A percentile compares a stretch with the other conserved stretches of the same genome.
Evolutionary conservation across 257 asterid species (phyloP).

Genomic region (Rehmannia glutinosa): DNA sequence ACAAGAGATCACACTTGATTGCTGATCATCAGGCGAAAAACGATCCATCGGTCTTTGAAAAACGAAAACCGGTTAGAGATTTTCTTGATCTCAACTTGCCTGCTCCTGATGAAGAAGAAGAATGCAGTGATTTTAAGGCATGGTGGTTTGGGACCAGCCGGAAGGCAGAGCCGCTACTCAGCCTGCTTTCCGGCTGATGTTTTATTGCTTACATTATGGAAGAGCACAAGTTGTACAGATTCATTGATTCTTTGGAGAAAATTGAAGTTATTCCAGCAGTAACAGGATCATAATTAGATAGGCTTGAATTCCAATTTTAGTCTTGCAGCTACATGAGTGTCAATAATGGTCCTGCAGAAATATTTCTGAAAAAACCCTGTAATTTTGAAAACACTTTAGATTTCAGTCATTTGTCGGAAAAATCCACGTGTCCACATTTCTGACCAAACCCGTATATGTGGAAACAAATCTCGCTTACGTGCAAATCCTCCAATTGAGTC

Average conservation of each 20-base stretch:
- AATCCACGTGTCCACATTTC: no score
- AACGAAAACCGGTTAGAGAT: slow-evolving; percentile 30
- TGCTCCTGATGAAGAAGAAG: slow-evolving; percentile 76
- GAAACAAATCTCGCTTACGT: no score
- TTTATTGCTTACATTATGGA: background rate
- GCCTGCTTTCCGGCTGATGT: slow-evolving; percentile 36
- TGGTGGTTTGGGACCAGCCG: slow-evolving; percentile 59
- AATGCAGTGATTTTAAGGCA: slow-evolving; percentile 37
- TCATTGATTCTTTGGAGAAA: slow-evolving; percentile 36
- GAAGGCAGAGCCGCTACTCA: slow-evolving; percentile 43
- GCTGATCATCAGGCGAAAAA: slow-evolving; percentile 30
- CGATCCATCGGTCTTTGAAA: background rate
- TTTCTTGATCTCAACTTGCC: slow-evolving; percentile 92
- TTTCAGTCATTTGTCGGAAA: no score
- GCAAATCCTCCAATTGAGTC: no score
- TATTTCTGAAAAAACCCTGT: no score
- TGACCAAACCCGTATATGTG: no score
- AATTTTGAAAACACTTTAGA: no score
- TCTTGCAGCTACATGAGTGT: no score
- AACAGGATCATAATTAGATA: no score
- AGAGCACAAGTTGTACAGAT: slow-evolving; percentile 38
- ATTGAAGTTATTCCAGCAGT: slow-evolving; percentile 12
- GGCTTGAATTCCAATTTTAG: no score
- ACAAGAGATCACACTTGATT: slow-evolving; percentile 72
- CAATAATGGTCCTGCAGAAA: no score